phyloP scores from a whole-genome alignment of 2,329 filamentous ascomycete species.

The Drechslerella dactyloides region DNA sequence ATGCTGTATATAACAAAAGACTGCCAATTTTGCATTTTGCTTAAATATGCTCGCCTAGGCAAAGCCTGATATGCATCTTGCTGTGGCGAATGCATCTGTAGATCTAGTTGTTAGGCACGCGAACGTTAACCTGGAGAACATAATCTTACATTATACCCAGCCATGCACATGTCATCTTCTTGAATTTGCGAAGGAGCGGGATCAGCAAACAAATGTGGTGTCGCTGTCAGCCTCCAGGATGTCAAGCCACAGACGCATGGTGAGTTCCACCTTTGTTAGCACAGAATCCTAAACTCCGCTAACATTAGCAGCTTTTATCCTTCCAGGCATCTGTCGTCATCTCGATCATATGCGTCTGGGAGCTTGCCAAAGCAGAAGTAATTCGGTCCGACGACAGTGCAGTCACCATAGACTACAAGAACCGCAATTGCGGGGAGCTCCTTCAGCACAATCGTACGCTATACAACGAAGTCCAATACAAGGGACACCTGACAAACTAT shows the following conservation, averaged over 20 bases:
- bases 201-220: not conserved
- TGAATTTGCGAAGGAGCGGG: not conserved
- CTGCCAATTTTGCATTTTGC: not conserved
- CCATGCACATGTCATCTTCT: not conserved
- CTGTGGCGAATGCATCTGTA: no score
- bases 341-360: slow-evolving; percentile 6
- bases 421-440: slow-evolving; percentile 31
- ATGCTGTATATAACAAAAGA: no score
- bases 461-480: slow-evolving; percentile 34
- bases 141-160: no score
- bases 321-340: slow-evolving; percentile 18
- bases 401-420: slow-evolving; percentile 5
- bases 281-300: not conserved
- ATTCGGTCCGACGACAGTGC: slow-evolving; percentile 18
- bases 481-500: slow-evolving; percentile 44
- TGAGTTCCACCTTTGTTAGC: slow-evolving; percentile 2
- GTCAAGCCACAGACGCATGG: slow-evolving; percentile 22
- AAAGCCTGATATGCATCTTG: no score
- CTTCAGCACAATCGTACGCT: slow-evolving; percentile 47
- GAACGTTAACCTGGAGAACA: no score
- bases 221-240: slow-evolving; percentile 10
- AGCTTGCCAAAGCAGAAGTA: slow-evolving; percentile 1
- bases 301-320: slow-evolving; percentile 7
- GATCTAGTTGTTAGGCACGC: no score
- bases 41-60: not conserved